Conservation (phyloP, 2,329 filamentous ascomycete species). For the Exserohilum rostratum region DNA sequence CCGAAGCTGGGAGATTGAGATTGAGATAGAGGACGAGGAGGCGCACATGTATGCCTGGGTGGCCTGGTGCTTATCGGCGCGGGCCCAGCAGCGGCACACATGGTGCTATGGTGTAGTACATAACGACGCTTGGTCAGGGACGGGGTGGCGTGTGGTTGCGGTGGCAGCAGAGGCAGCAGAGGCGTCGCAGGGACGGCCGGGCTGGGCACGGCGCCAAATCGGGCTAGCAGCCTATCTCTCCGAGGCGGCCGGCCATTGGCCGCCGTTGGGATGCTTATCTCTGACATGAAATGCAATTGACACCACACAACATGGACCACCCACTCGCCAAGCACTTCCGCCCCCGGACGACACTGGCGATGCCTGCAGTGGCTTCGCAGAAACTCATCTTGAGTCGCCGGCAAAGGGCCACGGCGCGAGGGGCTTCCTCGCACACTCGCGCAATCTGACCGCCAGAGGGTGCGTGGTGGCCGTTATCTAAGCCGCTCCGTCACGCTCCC, state of each 20-base stretch:
- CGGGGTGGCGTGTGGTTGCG: conserved; percentile 11
- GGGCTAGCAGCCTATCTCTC: neutral
- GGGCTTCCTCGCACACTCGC: conserved; percentile 4
- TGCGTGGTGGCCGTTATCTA: conserved; percentile 21
- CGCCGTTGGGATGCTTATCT: conserved; percentile 11
- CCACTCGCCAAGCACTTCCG: conserved; percentile 39
- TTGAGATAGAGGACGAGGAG: neutral
- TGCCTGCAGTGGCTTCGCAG: conserved; percentile 9
- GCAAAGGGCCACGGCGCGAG: conserved; percentile 17
- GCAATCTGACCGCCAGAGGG: conserved; percentile 20
- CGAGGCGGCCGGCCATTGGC: conserved; percentile 2
- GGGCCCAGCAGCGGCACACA: too few species aligned
- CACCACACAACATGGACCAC: conserved; percentile 27
- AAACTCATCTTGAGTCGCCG: conserved; percentile 10
- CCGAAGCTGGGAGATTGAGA: neutral
- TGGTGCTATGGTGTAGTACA: too few species aligned
- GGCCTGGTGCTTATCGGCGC: conserved; percentile 11
- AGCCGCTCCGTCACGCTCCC: conserved; percentile 8
- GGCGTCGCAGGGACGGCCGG: conserved; percentile 11
- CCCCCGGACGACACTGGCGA: conserved; percentile 30
- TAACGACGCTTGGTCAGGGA: conserved; percentile 10
- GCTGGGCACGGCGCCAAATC: conserved; percentile 4
- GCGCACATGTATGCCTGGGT: too few species aligned
- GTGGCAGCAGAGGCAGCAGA: neutral
- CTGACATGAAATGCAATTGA: conserved; percentile 19